Evolutionary conservation across 1,284 basidiomycete genomes (phyloP).

Genomic region (Sparassis latifolia): DNA sequence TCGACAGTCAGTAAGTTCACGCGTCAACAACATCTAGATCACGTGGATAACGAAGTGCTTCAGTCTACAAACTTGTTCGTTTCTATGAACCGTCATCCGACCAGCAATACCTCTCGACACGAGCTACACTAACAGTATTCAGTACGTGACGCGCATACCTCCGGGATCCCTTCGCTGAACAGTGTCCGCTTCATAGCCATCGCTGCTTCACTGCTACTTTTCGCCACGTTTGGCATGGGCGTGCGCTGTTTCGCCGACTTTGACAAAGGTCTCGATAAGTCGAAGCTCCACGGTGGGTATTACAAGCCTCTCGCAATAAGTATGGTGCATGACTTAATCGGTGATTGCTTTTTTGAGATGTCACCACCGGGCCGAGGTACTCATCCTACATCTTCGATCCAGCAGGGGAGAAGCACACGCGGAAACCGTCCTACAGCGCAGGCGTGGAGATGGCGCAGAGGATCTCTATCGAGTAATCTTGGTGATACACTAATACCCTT

Average conservation of each 20-base stretch:
- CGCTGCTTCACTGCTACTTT: slow-evolving; percentile 65
- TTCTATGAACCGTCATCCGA: slow-evolving; percentile 61
- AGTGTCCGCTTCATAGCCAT: slow-evolving; percentile 40
- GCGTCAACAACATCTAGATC: not conserved
- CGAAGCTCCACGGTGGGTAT: slow-evolving; percentile 70
- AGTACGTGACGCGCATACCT: slow-evolving; percentile 44
- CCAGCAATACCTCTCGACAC: slow-evolving; percentile 55
- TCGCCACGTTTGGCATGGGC: slow-evolving; percentile 67
- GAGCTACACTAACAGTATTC: slow-evolving; percentile 71
- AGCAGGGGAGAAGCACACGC: slow-evolving; percentile 40
- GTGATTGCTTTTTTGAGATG: slow-evolving; percentile 33
- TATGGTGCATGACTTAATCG: slow-evolving; percentile 21
- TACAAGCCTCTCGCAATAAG: slow-evolving; percentile 27
- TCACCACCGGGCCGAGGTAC: slow-evolving; percentile 42
- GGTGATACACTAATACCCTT: not conserved
- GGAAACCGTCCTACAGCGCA: slow-evolving; percentile 29
- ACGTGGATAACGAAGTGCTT: not conserved
- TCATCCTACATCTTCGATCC: slow-evolving; percentile 30
- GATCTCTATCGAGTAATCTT: slow-evolving; percentile 43
- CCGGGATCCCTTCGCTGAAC: not conserved
- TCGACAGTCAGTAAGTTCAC: slow-evolving; percentile 43
- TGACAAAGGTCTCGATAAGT: slow-evolving; percentile 60
- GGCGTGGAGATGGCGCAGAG: slow-evolving; percentile 34
- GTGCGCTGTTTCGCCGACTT: slow-evolving; percentile 76
- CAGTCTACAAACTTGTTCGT: slow-evolving; percentile 76